A percentile compares a stretch with the other conserved stretches of the same genome.
Conservation (phyloP, 192 early-diverging fungal genomes). For the Phlyctochytrium planicorne region DNA sequence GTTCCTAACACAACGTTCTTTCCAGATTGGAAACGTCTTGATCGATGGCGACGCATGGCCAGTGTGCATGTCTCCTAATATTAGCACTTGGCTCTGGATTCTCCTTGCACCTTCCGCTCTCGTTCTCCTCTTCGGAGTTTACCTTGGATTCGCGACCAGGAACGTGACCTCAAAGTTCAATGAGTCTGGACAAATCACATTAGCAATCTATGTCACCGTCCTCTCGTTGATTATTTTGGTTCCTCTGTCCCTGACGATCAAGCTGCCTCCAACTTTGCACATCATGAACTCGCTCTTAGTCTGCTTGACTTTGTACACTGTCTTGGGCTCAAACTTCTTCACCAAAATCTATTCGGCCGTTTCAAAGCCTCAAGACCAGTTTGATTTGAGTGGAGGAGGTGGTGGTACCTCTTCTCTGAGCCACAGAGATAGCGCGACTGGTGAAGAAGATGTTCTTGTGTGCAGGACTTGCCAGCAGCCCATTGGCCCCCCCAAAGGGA, state of each 20-base stretch:
- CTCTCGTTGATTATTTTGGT: constrained; percentile 18
- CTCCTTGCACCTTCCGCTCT: constrained; percentile 8
- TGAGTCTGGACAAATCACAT: constrained; percentile 16
- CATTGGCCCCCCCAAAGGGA: neutral
- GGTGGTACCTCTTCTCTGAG: neutral
- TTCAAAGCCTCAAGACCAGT: neutral
- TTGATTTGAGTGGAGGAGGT: neutral
- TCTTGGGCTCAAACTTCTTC: constrained; percentile 21
- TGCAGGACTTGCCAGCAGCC: neutral
- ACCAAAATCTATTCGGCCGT: constrained; percentile 5
- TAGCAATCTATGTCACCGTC: constrained; percentile 15
- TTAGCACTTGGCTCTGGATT: constrained; percentile 15
- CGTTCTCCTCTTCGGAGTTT: constrained; percentile 7
- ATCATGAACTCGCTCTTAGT: constrained; percentile 10
- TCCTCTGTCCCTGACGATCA: constrained; percentile 16
- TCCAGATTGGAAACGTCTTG: neutral
- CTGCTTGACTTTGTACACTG: constrained; percentile 5
- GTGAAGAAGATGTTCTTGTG: neutral
- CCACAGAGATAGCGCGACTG: neutral
- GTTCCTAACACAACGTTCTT: neutral
- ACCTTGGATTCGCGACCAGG: constrained; percentile 15
- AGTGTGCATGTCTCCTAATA: constrained; percentile 8
- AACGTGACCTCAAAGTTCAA: constrained; percentile 22
- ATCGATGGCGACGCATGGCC: constrained; percentile 11
- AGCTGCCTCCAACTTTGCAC: constrained; percentile 15